These are phyloP conservation scores for Coelastrella sp. DNA, from an alignment of 139 green algal species.

Conservation along the genomic window DNA sequence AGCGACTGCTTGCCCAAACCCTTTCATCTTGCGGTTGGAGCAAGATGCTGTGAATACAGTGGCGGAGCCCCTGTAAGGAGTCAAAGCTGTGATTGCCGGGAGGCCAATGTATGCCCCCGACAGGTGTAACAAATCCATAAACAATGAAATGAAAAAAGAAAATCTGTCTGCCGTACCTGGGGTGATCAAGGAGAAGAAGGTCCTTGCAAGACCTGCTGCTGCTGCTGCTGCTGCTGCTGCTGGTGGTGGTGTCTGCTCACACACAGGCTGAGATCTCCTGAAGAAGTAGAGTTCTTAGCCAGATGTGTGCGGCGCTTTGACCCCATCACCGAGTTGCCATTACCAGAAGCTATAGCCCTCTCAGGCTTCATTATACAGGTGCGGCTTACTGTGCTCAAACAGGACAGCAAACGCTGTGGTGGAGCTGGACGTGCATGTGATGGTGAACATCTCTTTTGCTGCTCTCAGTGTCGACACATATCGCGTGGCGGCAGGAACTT, in stretches of 20 bases:
- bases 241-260: not conserved
- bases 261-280: not conserved
- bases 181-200: no score
- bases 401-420: no score
- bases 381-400: not conserved
- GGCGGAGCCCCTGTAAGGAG: no score
- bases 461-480: not conserved
- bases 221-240: not conserved
- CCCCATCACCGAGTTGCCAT: conserved; percentile 4
- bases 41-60: no score
- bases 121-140: no score
- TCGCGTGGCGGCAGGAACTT: not conserved
- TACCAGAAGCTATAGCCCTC: conserved; percentile 22
- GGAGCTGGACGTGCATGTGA: not conserved
- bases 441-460: not conserved
- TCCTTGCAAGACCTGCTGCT: not conserved
- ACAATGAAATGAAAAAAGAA: no score
- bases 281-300: conserved; percentile 25
- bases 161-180: no score
- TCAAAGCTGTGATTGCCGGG: no score
- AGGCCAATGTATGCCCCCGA: no score
- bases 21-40: no score
- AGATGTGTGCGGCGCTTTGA: conserved; percentile 25
- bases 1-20: no score
- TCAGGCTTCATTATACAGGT: conserved; percentile 19